These are phyloP conservation scores for Eucalyptus rudis DNA, from an alignment of 345 rosid species.

Conservation along the genomic window DNA sequence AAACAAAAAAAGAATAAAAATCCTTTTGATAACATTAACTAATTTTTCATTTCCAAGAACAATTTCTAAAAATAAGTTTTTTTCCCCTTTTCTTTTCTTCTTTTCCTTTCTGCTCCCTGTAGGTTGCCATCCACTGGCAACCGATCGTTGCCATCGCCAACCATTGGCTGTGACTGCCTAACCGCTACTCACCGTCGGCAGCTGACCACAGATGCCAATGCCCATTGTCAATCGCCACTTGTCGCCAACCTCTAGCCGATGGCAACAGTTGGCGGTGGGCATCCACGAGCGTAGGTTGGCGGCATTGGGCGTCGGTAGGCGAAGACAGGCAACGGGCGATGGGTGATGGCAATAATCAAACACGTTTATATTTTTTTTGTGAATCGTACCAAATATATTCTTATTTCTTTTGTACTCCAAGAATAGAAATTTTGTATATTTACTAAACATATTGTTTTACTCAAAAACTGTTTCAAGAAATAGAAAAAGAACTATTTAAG, in stretches of 20 bases:
- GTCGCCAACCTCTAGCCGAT: accelerated
- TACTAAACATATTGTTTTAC: too few species aligned
- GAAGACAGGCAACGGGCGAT: accelerated
- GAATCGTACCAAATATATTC: too few species aligned
- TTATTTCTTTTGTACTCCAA: accelerated
- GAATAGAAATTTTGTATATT: accelerated
- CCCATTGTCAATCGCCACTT: too few species aligned
- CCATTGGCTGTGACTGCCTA: accelerated
- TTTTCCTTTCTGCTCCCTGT: too few species aligned
- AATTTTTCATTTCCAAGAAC: accelerated
- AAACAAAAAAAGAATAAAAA: too few species aligned
- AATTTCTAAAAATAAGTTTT: too few species aligned
- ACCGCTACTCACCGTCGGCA: accelerated
- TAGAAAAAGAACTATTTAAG: accelerated
- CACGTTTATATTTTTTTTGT: too few species aligned
- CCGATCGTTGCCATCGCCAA: accelerated
- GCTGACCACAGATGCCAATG: accelerated
- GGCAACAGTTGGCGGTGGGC: accelerated
- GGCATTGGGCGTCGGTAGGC: accelerated
- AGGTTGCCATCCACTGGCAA: accelerated
- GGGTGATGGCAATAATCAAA: accelerated
- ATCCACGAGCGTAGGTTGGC: accelerated
- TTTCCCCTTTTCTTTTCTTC: too few species aligned
- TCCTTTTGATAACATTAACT: accelerated
- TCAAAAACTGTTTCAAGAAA: too few species aligned